These are phyloP conservation scores for Pseudocercospora fuligena DNA, from an alignment of 2,329 filamentous ascomycete species.

Conservation along the genomic window DNA sequence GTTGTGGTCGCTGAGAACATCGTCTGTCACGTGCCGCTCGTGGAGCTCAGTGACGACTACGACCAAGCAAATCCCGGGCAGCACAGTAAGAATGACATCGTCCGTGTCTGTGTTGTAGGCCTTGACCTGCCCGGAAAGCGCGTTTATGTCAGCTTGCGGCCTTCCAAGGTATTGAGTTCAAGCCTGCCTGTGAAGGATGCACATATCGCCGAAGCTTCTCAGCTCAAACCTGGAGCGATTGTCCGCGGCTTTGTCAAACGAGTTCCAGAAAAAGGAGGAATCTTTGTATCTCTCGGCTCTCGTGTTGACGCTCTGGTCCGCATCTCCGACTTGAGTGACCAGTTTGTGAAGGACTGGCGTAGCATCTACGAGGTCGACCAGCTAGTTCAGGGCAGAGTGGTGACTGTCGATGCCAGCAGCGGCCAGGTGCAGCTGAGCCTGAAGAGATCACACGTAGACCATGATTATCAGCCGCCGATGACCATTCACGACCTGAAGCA, in stretches of 20 bases:
- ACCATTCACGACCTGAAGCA: conserved; percentile 76
- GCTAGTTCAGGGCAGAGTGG: conserved; percentile 84
- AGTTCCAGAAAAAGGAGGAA: conserved; percentile 83
- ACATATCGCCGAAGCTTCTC: conserved; percentile 72
- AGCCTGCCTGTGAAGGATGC: conserved; percentile 78
- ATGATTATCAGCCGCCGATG: conserved; percentile 74
- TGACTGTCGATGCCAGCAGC: conserved; percentile 68
- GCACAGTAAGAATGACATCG: conserved; percentile 81
- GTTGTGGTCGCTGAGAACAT: conserved; percentile 83
- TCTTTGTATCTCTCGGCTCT: conserved; percentile 84
- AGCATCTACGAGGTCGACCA: conserved; percentile 84
- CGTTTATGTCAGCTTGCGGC: conserved; percentile 78
- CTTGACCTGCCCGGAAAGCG: conserved; percentile 85
- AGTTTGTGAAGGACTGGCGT: conserved; percentile 95
- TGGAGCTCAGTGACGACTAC: conserved; percentile 87
- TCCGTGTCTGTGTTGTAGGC: conserved; percentile 83
- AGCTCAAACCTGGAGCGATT: conserved; percentile 76
- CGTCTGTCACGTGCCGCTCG: conserved; percentile 78
- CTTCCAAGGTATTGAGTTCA: conserved; percentile 88
- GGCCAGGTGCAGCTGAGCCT: conserved; percentile 83
- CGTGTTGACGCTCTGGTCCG: conserved; percentile 81
- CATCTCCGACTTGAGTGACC: conserved; percentile 86
- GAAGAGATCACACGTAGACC: conserved; percentile 81
- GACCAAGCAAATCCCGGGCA: conserved; percentile 75
- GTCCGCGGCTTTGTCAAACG: conserved; percentile 92